Percentiles rank a stretch among this genome's conserved stretches.
These are phyloP conservation scores for Malus sieversii DNA, from an alignment of 306 rosid genomes.

Conservation along the genomic window DNA sequence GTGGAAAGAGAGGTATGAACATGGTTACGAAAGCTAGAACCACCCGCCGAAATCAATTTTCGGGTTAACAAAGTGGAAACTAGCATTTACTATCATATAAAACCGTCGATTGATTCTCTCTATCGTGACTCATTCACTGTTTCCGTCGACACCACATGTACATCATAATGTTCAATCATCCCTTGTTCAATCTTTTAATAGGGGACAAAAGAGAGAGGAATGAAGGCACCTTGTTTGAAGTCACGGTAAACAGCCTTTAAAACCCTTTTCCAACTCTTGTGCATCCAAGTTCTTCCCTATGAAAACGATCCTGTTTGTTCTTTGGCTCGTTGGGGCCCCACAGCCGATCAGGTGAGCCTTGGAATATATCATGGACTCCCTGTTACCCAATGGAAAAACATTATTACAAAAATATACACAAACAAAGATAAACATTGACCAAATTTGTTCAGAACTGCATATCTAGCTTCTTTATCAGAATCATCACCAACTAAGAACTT, in stretches of 20 bases:
- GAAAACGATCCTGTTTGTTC: constrained; percentile 84
- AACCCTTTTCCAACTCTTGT: constrained; percentile 71
- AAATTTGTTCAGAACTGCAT: background rate
- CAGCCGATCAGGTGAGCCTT: constrained; percentile 93
- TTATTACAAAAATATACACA: background rate
- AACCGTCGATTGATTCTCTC: no score
- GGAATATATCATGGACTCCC: constrained; percentile 99
- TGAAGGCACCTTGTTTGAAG: background rate
- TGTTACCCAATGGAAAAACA: constrained; percentile 21
- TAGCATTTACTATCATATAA: background rate
- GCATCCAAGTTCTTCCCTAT: constrained; percentile 83
- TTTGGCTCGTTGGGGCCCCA: constrained; percentile 73
- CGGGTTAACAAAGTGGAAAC: background rate
- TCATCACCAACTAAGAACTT: background rate
- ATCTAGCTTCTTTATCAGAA: background rate
- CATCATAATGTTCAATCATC: background rate
- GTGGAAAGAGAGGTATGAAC: no score
- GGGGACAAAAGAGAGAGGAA: background rate
- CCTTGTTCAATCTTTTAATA: background rate
- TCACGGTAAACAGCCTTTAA: constrained; percentile 69
- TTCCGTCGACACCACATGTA: background rate
- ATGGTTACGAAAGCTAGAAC: no score
- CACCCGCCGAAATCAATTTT: background rate
- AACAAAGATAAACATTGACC: no score
- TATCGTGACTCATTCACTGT: no score